Conservation (phyloP, 139 green algal genomes). For the Coelastrella sp. region DNA sequence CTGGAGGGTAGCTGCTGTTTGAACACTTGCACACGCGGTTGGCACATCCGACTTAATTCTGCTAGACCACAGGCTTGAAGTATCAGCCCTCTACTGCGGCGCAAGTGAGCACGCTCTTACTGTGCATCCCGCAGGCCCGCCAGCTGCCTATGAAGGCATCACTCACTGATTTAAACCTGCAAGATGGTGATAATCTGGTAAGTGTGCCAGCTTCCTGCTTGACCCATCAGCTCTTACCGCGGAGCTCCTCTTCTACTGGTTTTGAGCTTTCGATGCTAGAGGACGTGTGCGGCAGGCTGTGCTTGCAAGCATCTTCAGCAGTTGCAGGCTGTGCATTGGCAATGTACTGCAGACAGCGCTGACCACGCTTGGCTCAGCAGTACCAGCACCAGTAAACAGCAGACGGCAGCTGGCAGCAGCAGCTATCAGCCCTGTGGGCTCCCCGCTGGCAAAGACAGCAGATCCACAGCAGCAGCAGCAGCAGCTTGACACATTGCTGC, state of each 20-base stretch:
- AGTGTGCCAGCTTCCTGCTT: not conserved
- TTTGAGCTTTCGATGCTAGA: no score
- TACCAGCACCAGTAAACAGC: conserved; percentile 29
- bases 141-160: conserved; percentile 1
- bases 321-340: not conserved
- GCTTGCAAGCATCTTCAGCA: not conserved
- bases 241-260: no score
- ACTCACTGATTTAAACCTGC: conserved; percentile 27
- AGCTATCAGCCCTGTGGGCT: not conserved
- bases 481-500: conserved; percentile 64
- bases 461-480: conserved; percentile 27
- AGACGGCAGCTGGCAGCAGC: conserved; percentile 1
- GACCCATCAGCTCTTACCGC: no score
- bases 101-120: no score
- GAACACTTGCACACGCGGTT: no score
- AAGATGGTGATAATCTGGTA: conserved; percentile 43
- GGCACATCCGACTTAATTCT: no score
- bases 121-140: conserved; percentile 15
- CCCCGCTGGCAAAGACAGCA: not conserved
- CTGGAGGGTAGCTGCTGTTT: no score
- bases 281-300: not conserved
- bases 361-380: conserved; percentile 2
- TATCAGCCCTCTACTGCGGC: no score
- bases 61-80: no score
- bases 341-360: conserved; percentile 13